Evolutionary conservation across 2,329 filamentous ascomycete species (phyloP), one percentile per base, ranked within the genome.

Genomic region (Monosporascus sp.): DNA sequence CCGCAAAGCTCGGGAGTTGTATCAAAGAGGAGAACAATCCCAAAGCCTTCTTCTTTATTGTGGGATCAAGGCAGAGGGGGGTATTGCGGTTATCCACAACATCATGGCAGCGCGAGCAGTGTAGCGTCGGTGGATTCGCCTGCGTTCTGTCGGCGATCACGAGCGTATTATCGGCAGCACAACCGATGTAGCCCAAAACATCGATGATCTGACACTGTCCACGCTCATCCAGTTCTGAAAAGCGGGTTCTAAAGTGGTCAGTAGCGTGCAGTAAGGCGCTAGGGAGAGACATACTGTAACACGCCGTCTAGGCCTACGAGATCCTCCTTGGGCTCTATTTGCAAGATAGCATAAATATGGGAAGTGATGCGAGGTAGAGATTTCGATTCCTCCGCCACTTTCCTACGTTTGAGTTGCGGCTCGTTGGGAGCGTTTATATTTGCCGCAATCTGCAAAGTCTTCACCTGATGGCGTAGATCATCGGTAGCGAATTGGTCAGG

Each of bases 161-260:
- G 47, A 85, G 66, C 7, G 72, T 76, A 35, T 73, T 71, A 52
- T 80, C 77, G 15, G 74, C 71, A 17, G 78, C 78, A 65, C 86
- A 89, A 18, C 80, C 73, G 48, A 84, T 66, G 48, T 75, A 76
- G 3, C 84, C 81, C 15, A 91, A 64, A 11, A 78, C 65, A 38
- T 81, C 72, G 41, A 88, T 70, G 8, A 77, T 69, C 37, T 74
- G 73, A 59, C 78, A 82, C 62, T 81, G 78, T 24, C 77, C 70
- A 7, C 69, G 55, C 54, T 84, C 78, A 17, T 73, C 60, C 5
- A 83, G 67, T 15, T 68, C 63, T 14, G 73, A 61, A 62, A 84
- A 84, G 22, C 64, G 60, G 24, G 63, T 59, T 37, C 73, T 77
- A 22, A 14, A 64, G 54, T 63, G 53, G 53, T 74, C 73, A 63